Base-by-base conservation (phyloP, 2,329 filamentous ascomycete species). In the Elsinoe ampelina region DNA sequence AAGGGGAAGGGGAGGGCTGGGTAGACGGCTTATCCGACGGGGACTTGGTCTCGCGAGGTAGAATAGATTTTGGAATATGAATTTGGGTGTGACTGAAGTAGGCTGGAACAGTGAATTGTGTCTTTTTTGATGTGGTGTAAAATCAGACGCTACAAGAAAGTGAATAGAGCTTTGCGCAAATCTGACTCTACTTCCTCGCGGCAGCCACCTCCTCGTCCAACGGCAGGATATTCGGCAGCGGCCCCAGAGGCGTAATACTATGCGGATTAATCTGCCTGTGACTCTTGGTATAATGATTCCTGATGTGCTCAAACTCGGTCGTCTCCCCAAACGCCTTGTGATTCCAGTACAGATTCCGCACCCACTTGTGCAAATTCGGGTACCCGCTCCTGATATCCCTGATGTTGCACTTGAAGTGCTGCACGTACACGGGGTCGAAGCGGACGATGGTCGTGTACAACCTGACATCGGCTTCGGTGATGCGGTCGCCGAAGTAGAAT, bases 231-330 rank as follows among this genome's bases (percentile, higher is more conserved):
- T 95, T 80, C 38, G 91, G 91, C 66, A 89, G 64, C 4, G 93
- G 92, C 0, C 92, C 92, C 13, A 95, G 68, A 1, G 92, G 91
- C 20, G 89, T 92, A 67, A 98, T 95, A 60, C 70, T 73, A 68
- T 77, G 78, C 47, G 67, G 80, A 67, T 85, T 85, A 63, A 85
- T 85, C 71, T 84, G 82, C 62, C 69, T 73, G 69, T 85, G 82
- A 61, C 79, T 82, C 74, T 81, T 82, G 2, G 82, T 85, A 67
- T 85, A 85, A 65, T 85, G 82, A 43, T 80, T 86, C 81, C 95
- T 96, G 75, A 97, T 97, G 73, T 98, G 93, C 70, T 95, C 82
- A 70, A 95, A 95, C 71, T 96, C 81, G 19, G 91, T 95, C 60
- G 90, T 93, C 54, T 87, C 81, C 61, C 76, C 75, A 74, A 95